Conservation (phyloP, 345 rosid genomes). For the Eucalyptus camaldulensis region DNA sequence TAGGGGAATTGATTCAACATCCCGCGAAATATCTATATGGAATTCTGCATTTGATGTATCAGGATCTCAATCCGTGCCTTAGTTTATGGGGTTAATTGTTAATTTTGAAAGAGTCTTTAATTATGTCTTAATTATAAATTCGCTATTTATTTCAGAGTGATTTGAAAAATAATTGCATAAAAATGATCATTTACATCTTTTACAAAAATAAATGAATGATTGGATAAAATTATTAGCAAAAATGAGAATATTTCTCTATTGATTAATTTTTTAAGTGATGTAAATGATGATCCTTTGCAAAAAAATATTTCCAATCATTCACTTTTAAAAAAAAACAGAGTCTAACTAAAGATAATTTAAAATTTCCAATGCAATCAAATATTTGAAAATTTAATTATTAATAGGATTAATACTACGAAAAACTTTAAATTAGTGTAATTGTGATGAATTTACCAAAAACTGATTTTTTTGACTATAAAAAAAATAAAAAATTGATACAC, state of each 20-base stretch:
- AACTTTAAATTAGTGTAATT: too few relatives aligned
- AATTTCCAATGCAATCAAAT: neutral
- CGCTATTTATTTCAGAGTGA: too few relatives aligned
- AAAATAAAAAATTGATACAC: fast-evolving
- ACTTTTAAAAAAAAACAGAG: too few relatives aligned
- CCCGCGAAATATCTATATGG: fast-evolving
- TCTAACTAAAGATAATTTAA: too few relatives aligned
- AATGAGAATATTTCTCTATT: neutral
- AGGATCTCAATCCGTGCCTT: neutral
- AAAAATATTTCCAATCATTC: fast-evolving
- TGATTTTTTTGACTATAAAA: too few relatives aligned
- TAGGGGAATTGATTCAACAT: neutral
- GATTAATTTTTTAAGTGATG: neutral
- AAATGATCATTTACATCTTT: too few relatives aligned
- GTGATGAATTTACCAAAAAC: too few relatives aligned
- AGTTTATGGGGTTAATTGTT: neutral
- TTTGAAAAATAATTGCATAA: too few relatives aligned
- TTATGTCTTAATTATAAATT: neutral
- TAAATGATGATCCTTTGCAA: neutral
- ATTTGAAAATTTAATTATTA: neutral
- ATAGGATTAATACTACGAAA: too few relatives aligned
- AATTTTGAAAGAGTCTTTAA: neutral
- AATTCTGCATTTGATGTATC: neutral
- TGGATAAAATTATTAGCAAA: neutral
- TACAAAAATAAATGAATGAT: neutral